Base-by-base conservation (phyloP, 163 green algal genomes). In the Scenedesmus sp. region DNA sequence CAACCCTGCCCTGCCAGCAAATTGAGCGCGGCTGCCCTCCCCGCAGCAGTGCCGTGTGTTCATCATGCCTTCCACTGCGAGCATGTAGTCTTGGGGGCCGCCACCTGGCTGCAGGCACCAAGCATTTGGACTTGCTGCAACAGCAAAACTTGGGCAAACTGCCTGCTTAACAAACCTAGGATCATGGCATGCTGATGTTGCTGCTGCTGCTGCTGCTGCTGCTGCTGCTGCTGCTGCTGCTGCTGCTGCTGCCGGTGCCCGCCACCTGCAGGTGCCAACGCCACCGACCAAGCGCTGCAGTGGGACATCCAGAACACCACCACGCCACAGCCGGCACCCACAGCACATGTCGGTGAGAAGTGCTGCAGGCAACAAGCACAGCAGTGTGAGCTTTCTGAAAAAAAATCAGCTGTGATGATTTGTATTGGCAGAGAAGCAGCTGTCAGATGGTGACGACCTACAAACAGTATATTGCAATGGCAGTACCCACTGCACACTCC, bases 241-340 rank as follows among this genome's bases (percentile, higher is more conserved):
- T 42, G 24, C 80, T 73, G 61, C 22, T 73, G 61, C n/a, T n/a
- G n/a, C n/a, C n/a, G n/a, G n/a, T n/a, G n/a, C n/a, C n/a, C n/a
- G n/a, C n/a, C n/a, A n/a, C 61, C 68, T 79, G 72, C 72, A 81
- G 72, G 72, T 80, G 68, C 68, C 72, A 81, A 81, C 18, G 72
- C 18, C 16, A 81, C 72, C 30, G 37, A 46, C 35, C 35, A n/a
- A 12, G 65, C 40, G 30, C 30, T 76, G 65, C 65, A 76, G 30
- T 76, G 65, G 65, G 40, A 40, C 30, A 18, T 76, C 30, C 30
- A 37, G 9, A 76, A 76, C 30, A 76, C 65, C 6, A 76, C 65
- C 16, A 7, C 30, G 40, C 10, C 30, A 20, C 65, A 76, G 65
- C 65, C 30, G 7, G 5, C 30, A 37, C 65, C 65, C 30, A 76